phyloP scores from a whole-genome alignment of 371 early-diverging fungal species.

The Apophysomyces sp. region DNA sequence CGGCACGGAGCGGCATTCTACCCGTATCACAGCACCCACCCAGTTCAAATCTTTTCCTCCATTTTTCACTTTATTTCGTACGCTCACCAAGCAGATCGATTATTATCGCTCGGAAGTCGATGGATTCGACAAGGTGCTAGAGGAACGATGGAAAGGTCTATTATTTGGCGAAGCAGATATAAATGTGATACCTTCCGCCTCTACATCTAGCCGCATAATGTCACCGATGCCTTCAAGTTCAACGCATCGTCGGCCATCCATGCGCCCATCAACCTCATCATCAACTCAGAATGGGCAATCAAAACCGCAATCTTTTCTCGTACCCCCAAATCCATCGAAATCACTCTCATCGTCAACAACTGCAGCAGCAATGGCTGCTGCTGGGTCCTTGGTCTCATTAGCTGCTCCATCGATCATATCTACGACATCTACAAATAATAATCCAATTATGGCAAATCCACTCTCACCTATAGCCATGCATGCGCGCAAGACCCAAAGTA shows the following conservation, averaged over 20 bases:
- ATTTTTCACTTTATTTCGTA: slow-evolving; percentile 62
- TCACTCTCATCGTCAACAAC: slow-evolving; percentile 17
- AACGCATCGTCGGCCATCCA: slow-evolving; percentile 4
- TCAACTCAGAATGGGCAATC: slow-evolving; percentile 1
- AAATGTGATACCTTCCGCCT: slow-evolving; percentile 4
- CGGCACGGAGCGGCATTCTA: slow-evolving; percentile 35
- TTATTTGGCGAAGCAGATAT: slow-evolving; percentile 35
- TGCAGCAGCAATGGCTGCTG: slow-evolving; percentile 13
- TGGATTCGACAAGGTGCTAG: slow-evolving; percentile 52
- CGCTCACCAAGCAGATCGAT: slow-evolving; percentile 66
- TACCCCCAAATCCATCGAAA: slow-evolving; percentile 9
- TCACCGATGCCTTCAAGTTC: neutral
- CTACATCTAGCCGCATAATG: neutral
- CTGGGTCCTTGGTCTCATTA: slow-evolving; percentile 12
- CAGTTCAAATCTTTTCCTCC: slow-evolving; percentile 64
- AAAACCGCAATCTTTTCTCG: neutral
- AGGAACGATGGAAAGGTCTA: slow-evolving; percentile 55
- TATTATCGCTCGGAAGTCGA: slow-evolving; percentile 61
- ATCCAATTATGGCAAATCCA: slow-evolving; percentile 18
- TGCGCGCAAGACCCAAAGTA: slow-evolving; percentile 35
- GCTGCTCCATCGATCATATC: slow-evolving; percentile 9
- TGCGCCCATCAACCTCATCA: neutral
- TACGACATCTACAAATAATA: neutral
- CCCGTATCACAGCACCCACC: slow-evolving; percentile 30
- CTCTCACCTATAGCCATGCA: slow-evolving; percentile 44